Evolutionary conservation across 306 rosid genomes (phyloP).

Genomic region (Neltuma alba): DNA sequence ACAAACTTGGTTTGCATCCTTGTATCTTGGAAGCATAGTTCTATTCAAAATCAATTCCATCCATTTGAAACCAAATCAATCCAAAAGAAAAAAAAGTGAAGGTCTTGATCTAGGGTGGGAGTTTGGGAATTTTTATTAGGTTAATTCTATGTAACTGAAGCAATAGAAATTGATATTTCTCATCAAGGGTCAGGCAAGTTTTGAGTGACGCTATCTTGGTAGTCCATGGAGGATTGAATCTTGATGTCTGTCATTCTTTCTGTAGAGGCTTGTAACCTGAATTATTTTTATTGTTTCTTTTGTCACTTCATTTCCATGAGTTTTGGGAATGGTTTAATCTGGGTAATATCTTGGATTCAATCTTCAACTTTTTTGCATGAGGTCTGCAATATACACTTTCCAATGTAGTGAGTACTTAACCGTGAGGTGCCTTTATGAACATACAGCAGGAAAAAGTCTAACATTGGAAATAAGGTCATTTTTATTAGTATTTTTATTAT

Average conservation of each 20-base stretch:
- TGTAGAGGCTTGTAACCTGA: not conserved
- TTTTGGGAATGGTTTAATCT: conserved; percentile 2
- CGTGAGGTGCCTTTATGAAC: no score
- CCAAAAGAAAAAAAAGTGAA: not conserved
- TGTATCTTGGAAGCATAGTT: not conserved
- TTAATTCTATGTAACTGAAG: not conserved
- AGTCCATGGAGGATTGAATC: not conserved
- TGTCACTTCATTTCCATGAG: not conserved
- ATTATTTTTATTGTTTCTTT: not conserved
- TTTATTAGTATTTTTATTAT: no score
- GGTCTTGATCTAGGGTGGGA: not conserved
- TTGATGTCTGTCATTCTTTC: conserved; percentile 5
- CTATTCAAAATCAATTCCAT: not conserved
- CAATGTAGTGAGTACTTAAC: not conserved
- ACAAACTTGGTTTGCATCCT: conserved; percentile 4
- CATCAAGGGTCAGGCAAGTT: not conserved
- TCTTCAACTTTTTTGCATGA: not conserved
- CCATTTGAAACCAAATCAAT: not conserved
- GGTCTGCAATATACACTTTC: not conserved
- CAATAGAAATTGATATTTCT: not conserved
- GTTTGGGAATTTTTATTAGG: not conserved
- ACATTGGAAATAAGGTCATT: no score
- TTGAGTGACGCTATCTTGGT: not conserved
- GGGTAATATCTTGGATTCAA: not conserved
- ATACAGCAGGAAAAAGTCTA: no score